Evolutionary conservation across 2,329 filamentous ascomycete genomes (phyloP).

Genomic region (Coniochaeta sp.): DNA sequence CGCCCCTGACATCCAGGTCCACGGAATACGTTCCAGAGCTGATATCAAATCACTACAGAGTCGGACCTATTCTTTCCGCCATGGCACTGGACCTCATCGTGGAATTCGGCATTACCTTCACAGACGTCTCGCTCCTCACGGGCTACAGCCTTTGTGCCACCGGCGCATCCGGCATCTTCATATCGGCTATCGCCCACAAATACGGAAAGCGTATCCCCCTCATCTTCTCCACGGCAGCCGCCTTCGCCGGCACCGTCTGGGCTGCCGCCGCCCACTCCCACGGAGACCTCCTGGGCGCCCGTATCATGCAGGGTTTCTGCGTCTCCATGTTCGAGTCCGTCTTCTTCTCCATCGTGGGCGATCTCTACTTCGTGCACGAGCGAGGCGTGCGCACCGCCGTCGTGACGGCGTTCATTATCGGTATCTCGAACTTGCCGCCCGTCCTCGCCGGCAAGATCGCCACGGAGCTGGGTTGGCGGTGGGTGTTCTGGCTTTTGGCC

Average conservation of each 20-base stretch:
- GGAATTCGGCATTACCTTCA: slow-evolving; percentile 8
- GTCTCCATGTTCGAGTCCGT: slow-evolving; percentile 18
- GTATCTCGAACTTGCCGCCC: slow-evolving; percentile 11
- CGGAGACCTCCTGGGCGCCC: slow-evolving; percentile 14
- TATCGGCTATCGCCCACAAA: slow-evolving; percentile 13
- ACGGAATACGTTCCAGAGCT: too few relatives aligned
- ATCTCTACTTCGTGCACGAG: slow-evolving; percentile 21
- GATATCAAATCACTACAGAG: background rate
- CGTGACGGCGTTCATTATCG: slow-evolving; percentile 9
- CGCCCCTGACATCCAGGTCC: background rate
- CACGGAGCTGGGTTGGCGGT: slow-evolving; percentile 14
- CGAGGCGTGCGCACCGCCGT: slow-evolving; percentile 15
- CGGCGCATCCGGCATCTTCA: slow-evolving; percentile 11
- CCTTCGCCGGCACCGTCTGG: slow-evolving; percentile 13
- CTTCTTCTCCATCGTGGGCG: slow-evolving; percentile 16
- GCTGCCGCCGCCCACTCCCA: slow-evolving; percentile 10
- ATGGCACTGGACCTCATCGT: background rate
- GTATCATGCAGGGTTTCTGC: slow-evolving; percentile 19
- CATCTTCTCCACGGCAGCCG: slow-evolving; percentile 12
- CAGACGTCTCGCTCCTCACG: slow-evolving; percentile 12
- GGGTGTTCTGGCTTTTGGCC: slow-evolving; percentile 26
- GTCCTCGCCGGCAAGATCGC: slow-evolving; percentile 14
- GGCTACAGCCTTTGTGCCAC: slow-evolving; percentile 14
- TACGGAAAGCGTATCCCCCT: slow-evolving; percentile 20
- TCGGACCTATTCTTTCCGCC: slow-evolving; percentile 1